These are phyloP conservation scores for Vigna trinervia DNA, from an alignment of 306 rosid species.

Conservation along the genomic window DNA sequence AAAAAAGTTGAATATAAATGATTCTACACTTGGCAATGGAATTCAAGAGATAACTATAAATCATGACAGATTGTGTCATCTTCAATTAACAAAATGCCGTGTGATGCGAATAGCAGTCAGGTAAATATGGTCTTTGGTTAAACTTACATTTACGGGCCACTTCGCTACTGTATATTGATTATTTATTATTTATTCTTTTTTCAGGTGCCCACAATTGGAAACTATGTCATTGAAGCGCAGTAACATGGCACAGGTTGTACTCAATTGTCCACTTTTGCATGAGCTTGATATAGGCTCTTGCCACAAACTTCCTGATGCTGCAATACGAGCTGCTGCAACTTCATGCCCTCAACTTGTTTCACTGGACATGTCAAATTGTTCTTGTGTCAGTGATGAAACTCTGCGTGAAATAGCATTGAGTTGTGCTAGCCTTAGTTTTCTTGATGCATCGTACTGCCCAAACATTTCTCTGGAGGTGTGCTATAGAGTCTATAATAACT, in stretches of 20 bases:
- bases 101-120: slow-evolving; percentile 93
- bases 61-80: slow-evolving; percentile 83
- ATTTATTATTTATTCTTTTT: slow-evolving; percentile 41
- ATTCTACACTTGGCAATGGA: slow-evolving; percentile 88
- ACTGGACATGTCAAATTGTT: slow-evolving; percentile 90
- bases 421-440: slow-evolving; percentile 79
- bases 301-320: slow-evolving; percentile 98
- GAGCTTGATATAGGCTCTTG: slow-evolving; percentile 92
- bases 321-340: slow-evolving; percentile 91
- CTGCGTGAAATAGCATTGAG: slow-evolving; percentile 77
- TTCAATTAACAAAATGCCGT: slow-evolving; percentile 89
- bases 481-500: slow-evolving; percentile 15
- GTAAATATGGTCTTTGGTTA: slow-evolving; percentile 50
- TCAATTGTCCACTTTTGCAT: slow-evolving; percentile 88
- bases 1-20: slow-evolving; percentile 76
- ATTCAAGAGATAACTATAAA: slow-evolving; percentile 80
- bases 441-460: slow-evolving; percentile 95
- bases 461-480: slow-evolving; percentile 95
- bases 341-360: slow-evolving; percentile 91
- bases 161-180: slow-evolving; percentile 34
- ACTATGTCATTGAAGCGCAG: slow-evolving; percentile 99
- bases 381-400: slow-evolving; percentile 96
- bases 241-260: slow-evolving; percentile 95
- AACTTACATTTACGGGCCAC: slow-evolving; percentile 2
- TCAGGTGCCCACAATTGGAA: slow-evolving; percentile 93